Evolutionary conservation across 2,329 filamentous ascomycete genomes (phyloP).

Genomic region (Paraphoma sp.): DNA sequence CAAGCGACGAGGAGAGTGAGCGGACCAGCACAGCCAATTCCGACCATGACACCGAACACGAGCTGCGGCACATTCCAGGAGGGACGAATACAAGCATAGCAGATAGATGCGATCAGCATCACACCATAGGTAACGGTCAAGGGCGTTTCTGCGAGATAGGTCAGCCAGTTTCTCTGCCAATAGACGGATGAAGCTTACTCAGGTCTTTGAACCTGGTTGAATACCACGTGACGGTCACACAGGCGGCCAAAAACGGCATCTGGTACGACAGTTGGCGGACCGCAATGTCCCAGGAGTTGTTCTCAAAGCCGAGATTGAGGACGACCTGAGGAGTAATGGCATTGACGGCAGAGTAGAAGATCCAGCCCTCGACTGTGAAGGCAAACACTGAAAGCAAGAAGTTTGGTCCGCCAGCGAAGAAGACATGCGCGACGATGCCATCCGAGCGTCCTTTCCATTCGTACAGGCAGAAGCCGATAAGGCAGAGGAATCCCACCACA

Average conservation of each 20-base stretch:
- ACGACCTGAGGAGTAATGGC: constrained; percentile 40
- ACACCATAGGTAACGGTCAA: constrained; percentile 34
- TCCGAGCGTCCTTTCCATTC: constrained; percentile 63
- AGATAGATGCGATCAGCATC: constrained; percentile 35
- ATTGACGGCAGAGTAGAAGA: constrained; percentile 54
- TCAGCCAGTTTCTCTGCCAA: neutral
- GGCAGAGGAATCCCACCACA: constrained; percentile 27
- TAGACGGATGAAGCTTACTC: constrained; percentile 12
- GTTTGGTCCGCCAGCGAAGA: constrained; percentile 62
- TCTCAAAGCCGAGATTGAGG: constrained; percentile 40
- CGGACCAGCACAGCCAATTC: constrained; percentile 36
- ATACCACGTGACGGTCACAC: constrained; percentile 33
- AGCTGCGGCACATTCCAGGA: constrained; percentile 33
- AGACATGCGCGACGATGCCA: constrained; percentile 63
- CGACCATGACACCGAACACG: constrained; percentile 33
- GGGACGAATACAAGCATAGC: constrained; percentile 34
- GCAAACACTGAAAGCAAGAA: constrained; percentile 63
- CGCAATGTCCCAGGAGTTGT: constrained; percentile 38
- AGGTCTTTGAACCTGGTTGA: constrained; percentile 38
- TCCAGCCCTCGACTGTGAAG: constrained; percentile 64
- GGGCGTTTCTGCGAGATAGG: constrained; percentile 22
- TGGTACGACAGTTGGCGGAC: constrained; percentile 38
- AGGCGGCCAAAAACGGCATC: constrained; percentile 29
- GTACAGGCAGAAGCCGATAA: constrained; percentile 36
- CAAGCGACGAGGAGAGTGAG: constrained; percentile 41